phyloP scores from a whole-genome alignment of 169 alveolate genomes.

The Eimeria necatrix region DNA sequence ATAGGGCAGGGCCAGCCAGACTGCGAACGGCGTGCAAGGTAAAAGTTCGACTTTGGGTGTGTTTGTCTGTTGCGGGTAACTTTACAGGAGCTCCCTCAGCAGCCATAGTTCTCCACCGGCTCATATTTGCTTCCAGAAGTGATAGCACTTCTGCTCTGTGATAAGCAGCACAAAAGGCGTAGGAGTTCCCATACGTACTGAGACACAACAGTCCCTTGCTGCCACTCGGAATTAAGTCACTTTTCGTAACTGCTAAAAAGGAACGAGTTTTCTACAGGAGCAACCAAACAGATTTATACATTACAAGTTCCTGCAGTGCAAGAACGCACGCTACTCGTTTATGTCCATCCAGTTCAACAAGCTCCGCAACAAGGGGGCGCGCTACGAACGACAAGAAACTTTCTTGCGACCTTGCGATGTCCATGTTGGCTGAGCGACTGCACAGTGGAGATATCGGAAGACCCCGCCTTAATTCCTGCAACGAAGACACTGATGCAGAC shows the following conservation, averaged over 20 bases:
- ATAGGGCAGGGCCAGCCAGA: slow-evolving; percentile 64
- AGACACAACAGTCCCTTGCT: too few species aligned
- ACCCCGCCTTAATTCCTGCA: slow-evolving; percentile 87
- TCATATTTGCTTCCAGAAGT: slow-evolving; percentile 53
- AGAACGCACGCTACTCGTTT: slow-evolving; percentile 15
- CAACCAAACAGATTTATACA: too few species aligned
- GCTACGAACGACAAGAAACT: slow-evolving; percentile 91
- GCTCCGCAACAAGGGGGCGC: slow-evolving; percentile 87
- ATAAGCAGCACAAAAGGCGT: neutral
- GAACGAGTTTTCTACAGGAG: too few species aligned
- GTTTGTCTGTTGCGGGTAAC: slow-evolving; percentile 20
- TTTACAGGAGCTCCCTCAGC: slow-evolving; percentile 38
- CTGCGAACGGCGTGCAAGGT: slow-evolving; percentile 67
- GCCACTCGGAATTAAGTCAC: too few species aligned
- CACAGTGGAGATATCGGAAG: slow-evolving; percentile 92
- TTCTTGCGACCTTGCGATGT: slow-evolving; percentile 91
- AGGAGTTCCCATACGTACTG: neutral
- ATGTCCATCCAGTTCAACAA: slow-evolving; percentile 60
- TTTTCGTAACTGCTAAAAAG: too few species aligned
- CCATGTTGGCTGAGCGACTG: slow-evolving; percentile 90
- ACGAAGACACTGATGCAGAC: neutral
- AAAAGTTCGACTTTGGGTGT: slow-evolving; percentile 70
- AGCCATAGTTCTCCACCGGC: slow-evolving; percentile 68
- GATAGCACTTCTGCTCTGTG: slow-evolving; percentile 55
- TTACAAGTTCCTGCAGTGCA: neutral